Evolutionary conservation across 2,329 filamentous ascomycete species (phyloP).

Genomic region (Fusarium chlamydosporum): DNA sequence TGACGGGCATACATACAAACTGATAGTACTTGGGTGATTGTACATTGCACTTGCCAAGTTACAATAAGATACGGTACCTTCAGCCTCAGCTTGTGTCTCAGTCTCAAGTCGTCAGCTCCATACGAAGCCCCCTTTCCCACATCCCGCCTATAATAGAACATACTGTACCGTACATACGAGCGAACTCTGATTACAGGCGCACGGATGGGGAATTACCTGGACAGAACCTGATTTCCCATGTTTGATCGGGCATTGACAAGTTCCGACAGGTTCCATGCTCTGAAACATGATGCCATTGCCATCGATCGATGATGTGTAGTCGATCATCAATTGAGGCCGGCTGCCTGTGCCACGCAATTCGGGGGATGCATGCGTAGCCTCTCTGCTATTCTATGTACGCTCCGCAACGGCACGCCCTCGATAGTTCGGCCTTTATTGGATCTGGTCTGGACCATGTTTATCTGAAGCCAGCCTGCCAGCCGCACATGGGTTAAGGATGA

Average conservation of each 20-base stretch:
- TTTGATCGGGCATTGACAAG: slow-evolving; percentile 17
- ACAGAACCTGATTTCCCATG: slow-evolving; percentile 23
- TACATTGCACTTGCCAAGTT: not conserved
- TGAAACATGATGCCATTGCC: slow-evolving; percentile 26
- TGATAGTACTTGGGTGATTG: not conserved
- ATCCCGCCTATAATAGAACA: slow-evolving; percentile 17
- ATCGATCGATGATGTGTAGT: slow-evolving; percentile 3
- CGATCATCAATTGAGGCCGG: slow-evolving; percentile 16
- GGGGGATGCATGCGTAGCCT: slow-evolving; percentile 7
- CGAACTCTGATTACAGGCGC: slow-evolving; percentile 33
- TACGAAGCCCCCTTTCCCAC: slow-evolving; percentile 37
- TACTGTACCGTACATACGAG: too few species aligned
- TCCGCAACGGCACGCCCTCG: slow-evolving; percentile 28
- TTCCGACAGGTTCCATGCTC: slow-evolving; percentile 27
- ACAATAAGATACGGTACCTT: slow-evolving; percentile 9
- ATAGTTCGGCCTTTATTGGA: slow-evolving; percentile 30
- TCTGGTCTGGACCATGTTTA: slow-evolving; percentile 25
- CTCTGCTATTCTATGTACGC: not conserved
- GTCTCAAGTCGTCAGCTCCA: slow-evolving; percentile 36
- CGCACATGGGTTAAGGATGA: slow-evolving; percentile 17
- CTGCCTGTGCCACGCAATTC: slow-evolving; percentile 4
- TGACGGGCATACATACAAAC: slow-evolving; percentile 35
- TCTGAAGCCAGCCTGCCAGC: slow-evolving; percentile 18
- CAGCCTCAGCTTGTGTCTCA: slow-evolving; percentile 15
- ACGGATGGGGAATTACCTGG: slow-evolving; percentile 39